phyloP scores from a whole-genome alignment of 163 green algal genomes.

The Scenedesmus sp. region DNA sequence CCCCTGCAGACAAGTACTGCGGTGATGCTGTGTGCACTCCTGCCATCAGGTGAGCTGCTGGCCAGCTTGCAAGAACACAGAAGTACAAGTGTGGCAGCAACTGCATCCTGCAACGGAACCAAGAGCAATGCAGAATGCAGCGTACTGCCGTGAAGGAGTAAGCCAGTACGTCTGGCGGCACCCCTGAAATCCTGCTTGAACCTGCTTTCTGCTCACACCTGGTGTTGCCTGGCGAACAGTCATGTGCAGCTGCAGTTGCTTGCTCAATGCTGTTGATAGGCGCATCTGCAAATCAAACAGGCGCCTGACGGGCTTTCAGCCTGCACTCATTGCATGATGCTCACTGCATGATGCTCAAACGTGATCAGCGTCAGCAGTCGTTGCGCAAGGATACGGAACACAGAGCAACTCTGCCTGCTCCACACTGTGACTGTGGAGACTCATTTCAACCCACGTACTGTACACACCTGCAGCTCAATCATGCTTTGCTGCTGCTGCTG shows the following conservation, averaged over 20 bases:
- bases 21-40: conserved; percentile 92
- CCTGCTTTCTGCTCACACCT: not conserved
- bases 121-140: not conserved
- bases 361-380: too few species aligned
- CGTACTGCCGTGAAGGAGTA: too few species aligned
- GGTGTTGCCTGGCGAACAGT: not conserved
- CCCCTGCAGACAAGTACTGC: conserved; percentile 83
- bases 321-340: too few species aligned
- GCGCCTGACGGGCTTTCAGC: too few species aligned
- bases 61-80: not conserved
- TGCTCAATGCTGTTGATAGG: not conserved
- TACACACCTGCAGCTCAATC: not conserved
- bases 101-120: not conserved
- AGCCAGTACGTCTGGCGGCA: not conserved
- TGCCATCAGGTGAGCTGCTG: conserved; percentile 70
- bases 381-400: too few species aligned
- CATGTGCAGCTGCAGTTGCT: not conserved
- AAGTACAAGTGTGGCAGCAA: not conserved
- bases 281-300: not conserved
- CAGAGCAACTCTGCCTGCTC: too few species aligned
- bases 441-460: too few species aligned
- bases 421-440: too few species aligned
- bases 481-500: not conserved
- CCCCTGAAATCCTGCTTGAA: not conserved
- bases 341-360: too few species aligned